Evolutionary conservation across 2,329 filamentous ascomycete species (phyloP).

Genomic region (Annulohypoxylon truncatum): DNA sequence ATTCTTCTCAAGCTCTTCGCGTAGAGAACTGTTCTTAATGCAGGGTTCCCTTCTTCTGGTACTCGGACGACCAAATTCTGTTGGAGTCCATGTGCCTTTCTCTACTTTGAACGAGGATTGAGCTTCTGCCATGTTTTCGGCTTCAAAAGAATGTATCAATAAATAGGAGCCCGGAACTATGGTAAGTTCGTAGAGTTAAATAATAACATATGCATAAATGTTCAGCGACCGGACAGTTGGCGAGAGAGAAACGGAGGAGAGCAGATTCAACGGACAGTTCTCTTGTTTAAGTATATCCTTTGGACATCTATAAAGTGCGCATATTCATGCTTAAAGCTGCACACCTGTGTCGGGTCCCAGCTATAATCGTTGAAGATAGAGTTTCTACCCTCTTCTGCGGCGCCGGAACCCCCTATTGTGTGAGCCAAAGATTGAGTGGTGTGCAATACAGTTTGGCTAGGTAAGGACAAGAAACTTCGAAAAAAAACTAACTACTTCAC

Average conservation of each 20-base stretch:
- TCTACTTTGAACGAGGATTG: not conserved
- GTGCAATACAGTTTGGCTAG: not conserved
- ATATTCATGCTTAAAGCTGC: not conserved
- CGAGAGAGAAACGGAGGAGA: not conserved
- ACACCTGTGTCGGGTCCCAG: not conserved
- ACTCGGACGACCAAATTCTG: not conserved
- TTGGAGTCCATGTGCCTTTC: not conserved
- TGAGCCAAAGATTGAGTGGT: not conserved
- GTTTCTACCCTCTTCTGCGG: not conserved
- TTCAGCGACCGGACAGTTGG: not conserved
- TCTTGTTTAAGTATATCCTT: not conserved
- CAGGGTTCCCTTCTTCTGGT: not conserved
- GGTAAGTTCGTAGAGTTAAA: not conserved
- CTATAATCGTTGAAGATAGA: not conserved
- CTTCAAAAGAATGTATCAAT: not conserved
- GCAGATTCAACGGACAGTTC: not conserved
- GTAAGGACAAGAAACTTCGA: not conserved
- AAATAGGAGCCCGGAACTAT: not conserved
- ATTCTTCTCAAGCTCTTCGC: not conserved
- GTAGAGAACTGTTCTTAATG: not conserved
- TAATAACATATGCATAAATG: not conserved
- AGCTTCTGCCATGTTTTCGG: not conserved
- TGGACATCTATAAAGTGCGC: not conserved
- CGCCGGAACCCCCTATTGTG: not conserved
- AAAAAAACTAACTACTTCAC: not conserved